Base-by-base conservation (phyloP, 495 filamentous ascomycete species). In the Neurospora sublineolata region DNA sequence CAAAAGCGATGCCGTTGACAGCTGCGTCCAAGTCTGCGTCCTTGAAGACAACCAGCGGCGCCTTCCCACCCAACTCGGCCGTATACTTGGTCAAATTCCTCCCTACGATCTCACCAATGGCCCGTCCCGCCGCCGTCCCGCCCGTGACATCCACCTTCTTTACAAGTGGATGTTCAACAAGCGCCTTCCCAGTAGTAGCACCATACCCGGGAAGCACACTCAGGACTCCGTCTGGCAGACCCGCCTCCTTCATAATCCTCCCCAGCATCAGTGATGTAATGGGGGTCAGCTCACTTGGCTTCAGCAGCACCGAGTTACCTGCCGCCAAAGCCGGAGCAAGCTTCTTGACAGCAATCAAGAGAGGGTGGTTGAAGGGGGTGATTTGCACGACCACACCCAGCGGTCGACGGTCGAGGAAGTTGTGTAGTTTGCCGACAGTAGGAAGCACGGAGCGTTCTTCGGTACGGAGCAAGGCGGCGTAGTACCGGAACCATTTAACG, bases 401-500 rank as follows among this genome's bases (percentile, higher is more conserved):
- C 0, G 89, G 88, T 6, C 83, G 78, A 20, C 88, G 84, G 30
- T 86, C 86, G 46, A 89, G 77, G 70, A 88, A 89, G 75, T 89
- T 90, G 71, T 88, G 87, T 71, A 90, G 77, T 68, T 85, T 86
- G 0, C 88, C 89, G 36, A 81, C 81, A 4, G 88, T 89, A 0
- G 88, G 89, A 1, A 89, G 83, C 16, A 90, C 85, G 3, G 84
- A 79, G 23, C 88, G 85, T 74, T 90, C 88, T 72, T 89, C 87
- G 0, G 85, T 85, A 18, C 89, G 86, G 7, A 88, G 81, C 1
- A 90, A 75, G 0, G 87, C 82, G 3, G 87, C 87, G 72, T 88
- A 91, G 76, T 90, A 90, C 71, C 88, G 85, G 72, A 90, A 85
- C 89, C 88, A 90, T 75, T 86, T 85, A 0, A 87, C 83, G 3